phyloP scores from a whole-genome alignment of 2,329 filamentous ascomycete genomes.

The Neospermospora avenae region DNA sequence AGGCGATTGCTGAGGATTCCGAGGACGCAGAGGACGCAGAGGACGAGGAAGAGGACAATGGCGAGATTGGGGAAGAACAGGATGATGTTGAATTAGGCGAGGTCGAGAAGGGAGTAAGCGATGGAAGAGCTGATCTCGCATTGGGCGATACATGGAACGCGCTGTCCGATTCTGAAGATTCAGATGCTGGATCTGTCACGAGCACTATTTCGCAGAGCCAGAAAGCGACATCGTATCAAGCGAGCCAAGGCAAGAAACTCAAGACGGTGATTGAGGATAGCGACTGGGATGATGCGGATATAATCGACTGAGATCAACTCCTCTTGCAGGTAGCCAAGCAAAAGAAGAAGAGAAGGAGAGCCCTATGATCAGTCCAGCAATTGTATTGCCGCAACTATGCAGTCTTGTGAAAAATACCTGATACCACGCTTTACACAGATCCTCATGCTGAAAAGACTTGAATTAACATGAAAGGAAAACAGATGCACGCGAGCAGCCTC shows the following conservation, averaged over 20 bases:
- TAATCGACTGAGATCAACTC: conserved; percentile 36
- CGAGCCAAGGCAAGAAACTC: conserved; percentile 23
- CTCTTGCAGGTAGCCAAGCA: too few species aligned
- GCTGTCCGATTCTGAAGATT: conserved; percentile 23
- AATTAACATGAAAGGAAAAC: too few species aligned
- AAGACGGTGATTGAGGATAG: conserved; percentile 52
- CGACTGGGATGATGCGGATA: conserved; percentile 48
- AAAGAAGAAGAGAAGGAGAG: too few species aligned
- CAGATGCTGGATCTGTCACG: conserved; percentile 22
- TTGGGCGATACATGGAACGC: conserved; percentile 21
- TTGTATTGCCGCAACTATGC: too few species aligned
- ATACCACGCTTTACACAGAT: too few species aligned
- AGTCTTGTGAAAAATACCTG: too few species aligned
- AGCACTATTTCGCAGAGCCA: conserved; percentile 16
- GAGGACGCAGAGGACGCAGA: conserved; percentile 21
- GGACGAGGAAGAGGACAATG: not conserved
- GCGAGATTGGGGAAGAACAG: not conserved
- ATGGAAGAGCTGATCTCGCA: not conserved
- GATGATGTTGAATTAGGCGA: conserved; percentile 8
- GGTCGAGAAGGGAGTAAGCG: not conserved
- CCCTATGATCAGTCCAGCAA: too few species aligned
- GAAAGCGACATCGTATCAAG: conserved; percentile 11
- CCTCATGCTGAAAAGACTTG: too few species aligned
- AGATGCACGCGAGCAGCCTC: too few species aligned
- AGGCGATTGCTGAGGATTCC: conserved; percentile 14